A percentile compares a stretch with the other conserved stretches of the same genome.
These are phyloP conservation scores for Falciphora oryzae DNA, from an alignment of 2,329 filamentous ascomycete species.

Conservation along the genomic window DNA sequence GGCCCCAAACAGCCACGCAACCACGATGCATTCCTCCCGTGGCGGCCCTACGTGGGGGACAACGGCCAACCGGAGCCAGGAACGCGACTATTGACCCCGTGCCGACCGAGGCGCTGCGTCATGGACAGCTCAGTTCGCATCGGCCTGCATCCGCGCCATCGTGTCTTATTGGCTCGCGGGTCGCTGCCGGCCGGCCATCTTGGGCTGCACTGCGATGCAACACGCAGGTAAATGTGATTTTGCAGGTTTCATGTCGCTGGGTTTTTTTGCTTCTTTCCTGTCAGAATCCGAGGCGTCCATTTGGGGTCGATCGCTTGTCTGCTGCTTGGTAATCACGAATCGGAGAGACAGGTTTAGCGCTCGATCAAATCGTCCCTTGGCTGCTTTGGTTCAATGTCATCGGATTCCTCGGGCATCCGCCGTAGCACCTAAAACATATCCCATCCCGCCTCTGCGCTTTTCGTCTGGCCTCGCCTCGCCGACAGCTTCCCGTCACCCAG, in stretches of 20 bases:
- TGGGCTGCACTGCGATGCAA: background rate
- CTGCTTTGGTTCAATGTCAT: too few species aligned
- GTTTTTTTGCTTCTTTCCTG: too few species aligned
- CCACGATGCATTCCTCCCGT: too few species aligned
- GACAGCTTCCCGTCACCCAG: background rate
- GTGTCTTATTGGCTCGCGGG: background rate
- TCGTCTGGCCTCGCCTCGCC: background rate
- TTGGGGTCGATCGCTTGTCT: background rate
- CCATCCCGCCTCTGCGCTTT: background rate
- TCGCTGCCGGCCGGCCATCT: background rate
- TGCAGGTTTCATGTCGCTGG: background rate
- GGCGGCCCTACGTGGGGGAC: background rate
- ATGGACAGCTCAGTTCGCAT: background rate
- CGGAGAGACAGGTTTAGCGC: background rate
- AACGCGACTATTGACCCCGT: background rate
- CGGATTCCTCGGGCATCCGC: too few species aligned
- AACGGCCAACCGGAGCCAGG: background rate
- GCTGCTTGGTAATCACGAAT: background rate
- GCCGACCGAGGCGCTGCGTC: background rate
- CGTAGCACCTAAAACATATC: background rate
- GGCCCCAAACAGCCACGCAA: too few species aligned
- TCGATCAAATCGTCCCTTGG: background rate
- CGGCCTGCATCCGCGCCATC: background rate
- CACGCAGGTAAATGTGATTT: too few species aligned
- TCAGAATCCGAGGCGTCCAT: background rate